Evolutionary conservation across 1,284 basidiomycete genomes (phyloP).

Genomic region (Melampsora americana): DNA sequence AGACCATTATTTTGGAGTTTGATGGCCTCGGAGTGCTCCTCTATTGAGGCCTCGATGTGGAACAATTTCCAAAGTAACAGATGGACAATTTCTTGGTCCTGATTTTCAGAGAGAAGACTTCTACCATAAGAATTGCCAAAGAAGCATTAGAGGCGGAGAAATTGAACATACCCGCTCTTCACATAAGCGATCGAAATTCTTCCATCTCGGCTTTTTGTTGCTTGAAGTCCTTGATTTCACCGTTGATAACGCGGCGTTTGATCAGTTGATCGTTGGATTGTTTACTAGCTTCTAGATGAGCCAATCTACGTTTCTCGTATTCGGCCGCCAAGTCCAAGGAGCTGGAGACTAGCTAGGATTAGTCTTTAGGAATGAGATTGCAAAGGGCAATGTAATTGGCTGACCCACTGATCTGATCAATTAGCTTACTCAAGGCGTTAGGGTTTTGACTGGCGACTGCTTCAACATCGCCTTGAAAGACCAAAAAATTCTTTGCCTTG

Average conservation of each 20-base stretch:
- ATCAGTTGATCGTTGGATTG: conserved; percentile 89
- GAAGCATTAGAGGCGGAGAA: neutral
- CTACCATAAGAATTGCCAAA: no score
- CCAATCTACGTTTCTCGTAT: conserved; percentile 83
- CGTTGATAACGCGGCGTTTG: conserved; percentile 84
- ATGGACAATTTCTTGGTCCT: conserved; percentile 77
- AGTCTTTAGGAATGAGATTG: neutral
- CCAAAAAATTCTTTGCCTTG: conserved; percentile 98
- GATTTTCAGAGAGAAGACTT: neutral
- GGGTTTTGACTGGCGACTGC: conserved; percentile 93
- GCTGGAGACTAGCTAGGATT: conserved; percentile 45
- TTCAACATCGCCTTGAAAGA: conserved; percentile 99
- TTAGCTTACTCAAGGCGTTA: conserved; percentile 79
- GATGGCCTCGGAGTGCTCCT: conserved; percentile 68
- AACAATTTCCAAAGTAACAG: conserved; percentile 84
- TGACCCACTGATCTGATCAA: conserved; percentile 88
- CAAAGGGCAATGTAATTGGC: neutral
- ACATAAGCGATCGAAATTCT: conserved; percentile 74
- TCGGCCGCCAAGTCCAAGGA: conserved; percentile 75
- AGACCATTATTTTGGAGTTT: conserved; percentile 69
- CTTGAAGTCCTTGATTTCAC: conserved; percentile 95
- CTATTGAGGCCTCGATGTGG: conserved; percentile 79
- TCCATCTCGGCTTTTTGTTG: conserved; percentile 94
- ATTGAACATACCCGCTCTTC: conserved; percentile 63
- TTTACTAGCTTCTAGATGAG: conserved; percentile 84